Evolutionary conservation across 768 basidiomycete genomes (phyloP).

Genomic region (Termitomyces sp.): DNA sequence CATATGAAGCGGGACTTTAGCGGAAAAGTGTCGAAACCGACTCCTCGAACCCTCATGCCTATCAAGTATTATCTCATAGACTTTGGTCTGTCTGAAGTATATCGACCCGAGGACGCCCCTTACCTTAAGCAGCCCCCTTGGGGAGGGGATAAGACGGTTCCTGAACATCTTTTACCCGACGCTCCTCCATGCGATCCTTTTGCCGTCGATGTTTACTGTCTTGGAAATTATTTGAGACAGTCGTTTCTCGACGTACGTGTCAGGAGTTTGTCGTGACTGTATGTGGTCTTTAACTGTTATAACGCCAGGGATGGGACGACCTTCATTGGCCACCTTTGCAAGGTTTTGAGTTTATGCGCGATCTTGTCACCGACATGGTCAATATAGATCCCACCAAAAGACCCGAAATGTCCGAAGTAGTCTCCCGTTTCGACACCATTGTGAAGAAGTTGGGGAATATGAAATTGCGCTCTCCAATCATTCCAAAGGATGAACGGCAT

Average conservation of each 20-base stretch:
- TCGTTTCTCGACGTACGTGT: constrained; percentile 14
- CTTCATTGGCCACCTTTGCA: not conserved
- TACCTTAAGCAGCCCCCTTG: constrained; percentile 20
- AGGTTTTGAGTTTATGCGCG: constrained; percentile 18
- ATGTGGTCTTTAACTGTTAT: not conserved
- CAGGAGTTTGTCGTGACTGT: not conserved
- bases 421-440: constrained; percentile 18
- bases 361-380: constrained; percentile 14
- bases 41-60: constrained; percentile 7
- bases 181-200: constrained; percentile 24
- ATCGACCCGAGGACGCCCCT: constrained; percentile 15
- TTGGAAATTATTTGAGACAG: constrained; percentile 27
- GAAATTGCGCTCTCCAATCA: constrained; percentile 25
- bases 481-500: not conserved
- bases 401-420: constrained; percentile 27
- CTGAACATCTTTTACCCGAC: constrained; percentile 22
- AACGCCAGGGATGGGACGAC: constrained; percentile 1
- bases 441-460: constrained; percentile 11
- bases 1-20: constrained; percentile 4
- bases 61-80: not conserved
- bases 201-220: constrained; percentile 28
- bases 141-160: constrained; percentile 35
- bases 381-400: constrained; percentile 23
- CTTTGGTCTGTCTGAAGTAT: constrained; percentile 15
- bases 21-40: not conserved